These are phyloP conservation scores for Ramalina intermedia DNA, from an alignment of 495 filamentous ascomycete genomes.

Conservation along the genomic window DNA sequence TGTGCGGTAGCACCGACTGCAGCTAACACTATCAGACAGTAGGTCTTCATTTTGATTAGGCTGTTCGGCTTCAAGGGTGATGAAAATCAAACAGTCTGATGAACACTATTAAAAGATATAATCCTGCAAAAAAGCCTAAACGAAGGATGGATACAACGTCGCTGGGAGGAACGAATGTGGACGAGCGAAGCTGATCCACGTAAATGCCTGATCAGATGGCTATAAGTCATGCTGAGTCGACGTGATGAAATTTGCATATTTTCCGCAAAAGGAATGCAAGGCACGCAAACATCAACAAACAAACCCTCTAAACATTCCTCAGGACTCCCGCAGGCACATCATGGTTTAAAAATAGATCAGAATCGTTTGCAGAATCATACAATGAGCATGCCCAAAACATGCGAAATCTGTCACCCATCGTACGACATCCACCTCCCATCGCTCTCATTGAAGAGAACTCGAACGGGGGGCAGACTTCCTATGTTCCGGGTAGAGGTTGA, in stretches of 20 bases:
- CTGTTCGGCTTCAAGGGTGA: not conserved
- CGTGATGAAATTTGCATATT: conserved; percentile 14
- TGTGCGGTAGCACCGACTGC: conserved; percentile 4
- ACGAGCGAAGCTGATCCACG: conserved; percentile 12
- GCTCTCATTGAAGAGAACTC: conserved; percentile 51
- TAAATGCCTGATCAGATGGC: conserved; percentile 3
- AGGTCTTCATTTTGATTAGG: conserved; percentile 2
- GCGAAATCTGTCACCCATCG: conserved; percentile 42
- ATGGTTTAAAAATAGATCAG: not conserved
- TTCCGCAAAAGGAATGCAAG: conserved; percentile 16
- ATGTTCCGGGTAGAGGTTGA: conserved; percentile 37
- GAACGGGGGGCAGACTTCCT: conserved; percentile 49
- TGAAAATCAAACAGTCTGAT: not conserved
- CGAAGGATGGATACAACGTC: not conserved
- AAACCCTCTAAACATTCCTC: conserved; percentile 6
- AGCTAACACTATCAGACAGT: not conserved
- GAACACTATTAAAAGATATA: not conserved
- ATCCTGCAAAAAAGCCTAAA: conserved; percentile 1
- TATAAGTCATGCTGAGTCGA: conserved; percentile 15
- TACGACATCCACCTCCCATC: conserved; percentile 53
- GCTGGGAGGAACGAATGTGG: conserved; percentile 13
- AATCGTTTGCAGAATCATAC: not conserved
- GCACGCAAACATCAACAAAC: conserved; percentile 15
- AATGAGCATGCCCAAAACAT: not conserved
- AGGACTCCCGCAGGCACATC: not conserved